Evolutionary conservation across 2,329 filamentous ascomycete genomes (phyloP).

Genomic region (Aspergillus proliferans): DNA sequence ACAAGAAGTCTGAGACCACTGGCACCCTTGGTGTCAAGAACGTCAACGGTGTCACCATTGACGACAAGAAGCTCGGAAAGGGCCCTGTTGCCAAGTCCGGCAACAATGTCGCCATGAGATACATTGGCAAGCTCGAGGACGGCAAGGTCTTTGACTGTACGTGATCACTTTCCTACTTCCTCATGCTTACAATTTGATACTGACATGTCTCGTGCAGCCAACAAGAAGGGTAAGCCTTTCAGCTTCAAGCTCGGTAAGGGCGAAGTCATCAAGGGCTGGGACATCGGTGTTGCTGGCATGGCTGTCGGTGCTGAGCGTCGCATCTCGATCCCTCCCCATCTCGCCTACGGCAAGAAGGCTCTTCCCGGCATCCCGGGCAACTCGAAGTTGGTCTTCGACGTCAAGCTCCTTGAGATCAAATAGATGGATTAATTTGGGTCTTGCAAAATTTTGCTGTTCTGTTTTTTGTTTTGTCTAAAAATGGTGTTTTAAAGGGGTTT

Average conservation of each 20-base stretch:
- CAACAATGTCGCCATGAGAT: constrained; percentile 86
- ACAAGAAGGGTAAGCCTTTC: constrained; percentile 99
- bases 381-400: constrained; percentile 86
- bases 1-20: constrained; percentile 41
- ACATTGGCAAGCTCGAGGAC: constrained; percentile 93
- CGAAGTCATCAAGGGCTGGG: constrained; percentile 99
- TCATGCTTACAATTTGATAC: constrained; percentile 2
- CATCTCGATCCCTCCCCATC: constrained; percentile 76
- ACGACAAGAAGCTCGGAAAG: constrained; percentile 87
- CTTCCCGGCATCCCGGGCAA: constrained; percentile 83
- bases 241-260: constrained; percentile 88
- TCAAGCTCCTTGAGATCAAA: constrained; percentile 79
- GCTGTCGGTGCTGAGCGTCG: constrained; percentile 87
- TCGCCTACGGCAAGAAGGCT: constrained; percentile 82
- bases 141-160: constrained; percentile 92
- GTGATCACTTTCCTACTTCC: constrained; percentile 28
- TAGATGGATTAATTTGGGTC: constrained; percentile 35
- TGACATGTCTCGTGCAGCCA: constrained; percentile 52
- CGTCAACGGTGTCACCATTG: constrained; percentile 82
- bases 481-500: constrained; percentile 22
- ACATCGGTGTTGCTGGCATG: constrained; percentile 90
- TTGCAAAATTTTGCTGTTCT: constrained; percentile 1
- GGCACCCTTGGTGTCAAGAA: constrained; percentile 64
- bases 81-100: constrained; percentile 84
- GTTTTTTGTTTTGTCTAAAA: constrained; percentile 14